A percentile compares a stretch with the other conserved stretches of the same genome.
Conservation (phyloP, 495 filamentous ascomycete species). For the Hypomontagnella submonticulosa region DNA sequence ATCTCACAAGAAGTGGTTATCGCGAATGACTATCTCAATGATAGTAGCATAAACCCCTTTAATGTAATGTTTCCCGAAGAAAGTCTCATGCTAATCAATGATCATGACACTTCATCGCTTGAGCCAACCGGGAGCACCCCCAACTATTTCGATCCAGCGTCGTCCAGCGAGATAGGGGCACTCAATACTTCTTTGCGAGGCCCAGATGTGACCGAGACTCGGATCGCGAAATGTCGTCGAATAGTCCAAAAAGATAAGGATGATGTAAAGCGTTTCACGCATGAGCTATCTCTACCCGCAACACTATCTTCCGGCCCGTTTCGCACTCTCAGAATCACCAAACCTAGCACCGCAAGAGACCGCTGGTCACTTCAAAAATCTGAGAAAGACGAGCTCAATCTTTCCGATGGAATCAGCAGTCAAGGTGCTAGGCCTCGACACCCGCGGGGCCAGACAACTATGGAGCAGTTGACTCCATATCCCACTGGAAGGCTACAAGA, state of each 20-base stretch:
- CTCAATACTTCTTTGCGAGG: not conserved
- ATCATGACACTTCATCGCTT: not conserved
- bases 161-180: not conserved
- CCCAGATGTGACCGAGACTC: not conserved
- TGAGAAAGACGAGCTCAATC: not conserved
- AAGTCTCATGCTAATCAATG: conserved; percentile 13
- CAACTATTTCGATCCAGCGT: not conserved
- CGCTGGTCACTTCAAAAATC: not conserved
- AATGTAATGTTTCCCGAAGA: not conserved
- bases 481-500: conserved; percentile 6
- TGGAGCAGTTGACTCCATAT: conserved; percentile 23
- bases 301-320: conserved; percentile 28
- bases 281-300: not conserved
- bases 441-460: conserved; percentile 8
- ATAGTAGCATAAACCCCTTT: not conserved
- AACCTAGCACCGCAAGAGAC: conserved; percentile 10
- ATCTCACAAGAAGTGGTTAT: not conserved
- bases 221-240: conserved; percentile 18
- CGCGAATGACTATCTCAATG: not conserved
- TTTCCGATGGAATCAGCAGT: not conserved
- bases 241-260: conserved; percentile 3
- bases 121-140: not conserved
- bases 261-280: conserved; percentile 11
- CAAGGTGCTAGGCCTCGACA: conserved; percentile 9
- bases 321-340: conserved; percentile 31